A percentile compares a stretch with the other conserved stretches of the same genome.
phyloP scores from a whole-genome alignment of 108 stramenopile genomes.

The Nannochloropsis granulata region DNA sequence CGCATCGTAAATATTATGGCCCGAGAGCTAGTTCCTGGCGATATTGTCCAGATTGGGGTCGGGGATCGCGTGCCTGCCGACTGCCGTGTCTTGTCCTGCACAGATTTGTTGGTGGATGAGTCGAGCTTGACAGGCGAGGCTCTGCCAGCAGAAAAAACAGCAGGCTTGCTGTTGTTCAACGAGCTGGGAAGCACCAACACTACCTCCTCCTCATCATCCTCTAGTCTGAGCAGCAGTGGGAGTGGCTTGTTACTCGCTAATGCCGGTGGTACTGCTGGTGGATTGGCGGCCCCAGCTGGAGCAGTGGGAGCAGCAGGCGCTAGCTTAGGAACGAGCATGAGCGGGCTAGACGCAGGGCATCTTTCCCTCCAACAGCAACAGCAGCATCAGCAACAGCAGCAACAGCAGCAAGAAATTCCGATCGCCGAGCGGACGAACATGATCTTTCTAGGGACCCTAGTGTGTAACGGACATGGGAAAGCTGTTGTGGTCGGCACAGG shows the following conservation, averaged over 20 bases:
- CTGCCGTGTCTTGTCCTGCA: slow-evolving; percentile 58
- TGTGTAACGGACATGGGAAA: slow-evolving; percentile 64
- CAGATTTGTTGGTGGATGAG: slow-evolving; percentile 67
- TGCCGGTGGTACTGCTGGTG: neutral
- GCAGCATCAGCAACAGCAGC: neutral
- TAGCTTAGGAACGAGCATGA: neutral
- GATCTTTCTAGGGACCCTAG: slow-evolving; percentile 80
- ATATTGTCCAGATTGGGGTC: slow-evolving; percentile 63
- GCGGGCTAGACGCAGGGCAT: neutral
- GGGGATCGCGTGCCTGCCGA: slow-evolving; percentile 96
- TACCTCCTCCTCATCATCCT: too few relatives aligned
- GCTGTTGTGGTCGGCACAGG: slow-evolving; percentile 75
- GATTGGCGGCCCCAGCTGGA: neutral
- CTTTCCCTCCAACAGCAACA: neutral
- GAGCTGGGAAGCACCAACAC: neutral
- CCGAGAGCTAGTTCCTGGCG: slow-evolving; percentile 73
- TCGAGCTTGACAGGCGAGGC: slow-evolving; percentile 78
- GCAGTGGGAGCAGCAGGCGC: neutral
- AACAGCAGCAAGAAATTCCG: neutral
- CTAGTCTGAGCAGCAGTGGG: neutral
- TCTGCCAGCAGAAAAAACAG: slow-evolving; percentile 40
- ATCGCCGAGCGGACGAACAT: slow-evolving; percentile 71
- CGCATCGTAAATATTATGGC: slow-evolving; percentile 53
- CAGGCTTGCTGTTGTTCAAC: slow-evolving; percentile 4
- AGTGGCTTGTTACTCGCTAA: neutral